Base-by-base conservation (phyloP, 2,329 filamentous ascomycete genomes). In the Rhynchosporium secalis region DNA sequence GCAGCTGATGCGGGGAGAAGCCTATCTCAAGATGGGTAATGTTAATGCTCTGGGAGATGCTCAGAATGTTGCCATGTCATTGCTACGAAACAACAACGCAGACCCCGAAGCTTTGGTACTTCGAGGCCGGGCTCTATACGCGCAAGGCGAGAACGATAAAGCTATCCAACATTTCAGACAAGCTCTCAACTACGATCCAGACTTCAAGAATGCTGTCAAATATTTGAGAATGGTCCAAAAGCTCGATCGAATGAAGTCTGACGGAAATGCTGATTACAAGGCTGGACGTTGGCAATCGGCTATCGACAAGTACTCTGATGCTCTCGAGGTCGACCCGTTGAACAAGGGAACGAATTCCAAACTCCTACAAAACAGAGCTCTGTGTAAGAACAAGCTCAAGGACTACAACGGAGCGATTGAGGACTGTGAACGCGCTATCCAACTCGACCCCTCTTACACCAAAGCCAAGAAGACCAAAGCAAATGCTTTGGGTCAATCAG, bases 301-400 rank as follows among this genome's bases (percentile, higher is more conserved):
- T 33, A 87, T 96, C 61, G 86, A 93, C 61, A 89, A 92, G 70
- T 99, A 97, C 78, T 87, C 87, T 2, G 80, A 88, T 65, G 94
- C 94, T 49, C 80, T 99, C 40, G 86, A 89, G 54, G 86, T 99
- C 54, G 95, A 99, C 75, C 90, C 93, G 0, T 75, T 82, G 60
- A 98, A 98, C 82, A 91, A 91, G 78, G 89, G 90, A 72, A 96
- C 91, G 70, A 98, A 98, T 77, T 89, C 94, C 26, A 98, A 98
- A 81, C 86, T 98, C 55, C 83, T 96, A 56, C 92, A 96, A 76
- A 99, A 99, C 80, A 85, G 95, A 65, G 95, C 95, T 0, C 83
- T 96, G 71, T 95, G 92, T 76, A 86, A 88, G 66, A 87, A 89
- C 63, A 89, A 90, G 80, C 82, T 96, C 58, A 96, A 95, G 82